Evolutionary conservation across 306 rosid species (phyloP), one percentile per base, ranked within the genome.

Genomic region (Lagenaria siceraria): DNA sequence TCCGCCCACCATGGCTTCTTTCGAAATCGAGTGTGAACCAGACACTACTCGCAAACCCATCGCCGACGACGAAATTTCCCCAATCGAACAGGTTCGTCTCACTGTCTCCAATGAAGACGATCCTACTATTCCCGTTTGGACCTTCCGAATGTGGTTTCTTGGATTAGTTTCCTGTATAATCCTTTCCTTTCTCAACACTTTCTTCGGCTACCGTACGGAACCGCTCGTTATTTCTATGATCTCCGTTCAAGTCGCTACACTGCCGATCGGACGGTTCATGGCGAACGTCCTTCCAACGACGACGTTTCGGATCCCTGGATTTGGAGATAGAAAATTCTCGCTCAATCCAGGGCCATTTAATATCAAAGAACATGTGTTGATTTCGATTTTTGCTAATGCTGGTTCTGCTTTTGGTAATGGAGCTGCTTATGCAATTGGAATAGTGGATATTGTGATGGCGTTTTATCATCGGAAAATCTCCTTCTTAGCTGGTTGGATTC

Each of bases 81-180:
- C 98, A 0, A 60, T 90, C 10, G 96, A 93, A 17, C 82, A 93
- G 60, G 98, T 93, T n/a, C 89, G 94, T 4, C 24, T 89, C 42
- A 93, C 96, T 0, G 98, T 93, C 0, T 70, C 88, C 0, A 87
- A 85, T 88, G 79, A 82, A 21, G 98, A 93, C 72, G 90, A 93
- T 72, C 87, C 84, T 14, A 78, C 78, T 3, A 88, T 78, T 0
- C 98, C 96, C 1, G 88, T 93, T 40, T 90, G 98, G 98, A 93
- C 98, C 13, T 93, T 93, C 83, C 87, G 96, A 0, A 93, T 93
- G 98, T 93, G 98, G 98, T 77, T 83, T 61, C 58, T 93, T 5
- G 96, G 98, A 2, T 78, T 90, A 0, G 5, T 88, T 80, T 93
- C 96, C 0, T 93, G 96, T 35, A 62, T 80, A 12, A 82, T 93